phyloP scores from a whole-genome alignment of 1,284 basidiomycete genomes.

The Ganoderma leucocontextum region DNA sequence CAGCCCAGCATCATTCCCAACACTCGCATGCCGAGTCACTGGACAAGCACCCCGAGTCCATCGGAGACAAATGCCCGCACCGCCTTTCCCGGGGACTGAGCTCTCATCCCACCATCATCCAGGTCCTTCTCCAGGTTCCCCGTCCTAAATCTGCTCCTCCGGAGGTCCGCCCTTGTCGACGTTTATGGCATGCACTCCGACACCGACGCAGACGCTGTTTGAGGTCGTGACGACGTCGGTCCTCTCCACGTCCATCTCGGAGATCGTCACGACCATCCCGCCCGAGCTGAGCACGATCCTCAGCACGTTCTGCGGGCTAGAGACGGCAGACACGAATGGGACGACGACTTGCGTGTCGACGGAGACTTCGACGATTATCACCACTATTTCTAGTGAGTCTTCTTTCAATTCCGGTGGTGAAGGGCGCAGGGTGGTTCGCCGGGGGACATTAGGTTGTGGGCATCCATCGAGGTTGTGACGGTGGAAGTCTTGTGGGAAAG shows the following conservation, averaged over 20 bases:
- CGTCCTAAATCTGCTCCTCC: background rate
- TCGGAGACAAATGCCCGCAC: slow-evolving; percentile 8
- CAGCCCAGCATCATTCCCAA: background rate
- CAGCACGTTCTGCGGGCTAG: slow-evolving; percentile 26
- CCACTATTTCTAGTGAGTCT: slow-evolving; percentile 32
- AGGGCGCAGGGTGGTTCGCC: background rate
- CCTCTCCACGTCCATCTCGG: slow-evolving; percentile 30
- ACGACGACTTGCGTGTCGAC: slow-evolving; percentile 22
- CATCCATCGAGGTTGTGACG: background rate
- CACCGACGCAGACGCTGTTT: slow-evolving; percentile 39
- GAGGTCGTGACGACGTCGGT: slow-evolving; percentile 34
- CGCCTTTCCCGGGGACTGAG: slow-evolving; percentile 1
- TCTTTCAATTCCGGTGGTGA: background rate
- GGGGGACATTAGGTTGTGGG: background rate
- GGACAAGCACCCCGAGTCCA: background rate
- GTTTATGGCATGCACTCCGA: slow-evolving; percentile 43
- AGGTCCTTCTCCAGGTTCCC: background rate
- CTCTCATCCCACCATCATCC: slow-evolving; percentile 7
- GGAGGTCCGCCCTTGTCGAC: slow-evolving; percentile 9
- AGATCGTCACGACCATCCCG: slow-evolving; percentile 33
- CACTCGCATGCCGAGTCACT: background rate
- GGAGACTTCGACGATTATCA: slow-evolving; percentile 20
- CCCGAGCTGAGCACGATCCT: slow-evolving; percentile 33
- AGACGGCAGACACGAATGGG: slow-evolving; percentile 19
- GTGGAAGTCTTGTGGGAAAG: background rate